Base-by-base conservation (phyloP, 2,329 filamentous ascomycete species). In the Claviceps pazoutovae region DNA sequence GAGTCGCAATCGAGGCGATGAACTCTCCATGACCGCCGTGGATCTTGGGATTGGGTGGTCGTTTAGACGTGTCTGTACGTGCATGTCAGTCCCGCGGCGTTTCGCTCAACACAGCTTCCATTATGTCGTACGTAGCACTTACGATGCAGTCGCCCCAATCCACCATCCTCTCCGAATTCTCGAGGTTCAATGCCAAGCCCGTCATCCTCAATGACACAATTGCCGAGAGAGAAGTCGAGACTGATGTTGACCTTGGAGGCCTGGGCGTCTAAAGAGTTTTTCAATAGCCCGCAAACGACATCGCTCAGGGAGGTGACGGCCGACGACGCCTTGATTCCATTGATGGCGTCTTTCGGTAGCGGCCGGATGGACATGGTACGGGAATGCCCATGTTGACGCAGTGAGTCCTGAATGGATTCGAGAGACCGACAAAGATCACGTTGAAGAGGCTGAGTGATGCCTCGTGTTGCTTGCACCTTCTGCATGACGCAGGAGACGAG, bases 251-350 rank as follows among this genome's bases (percentile, higher is more conserved):
- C 69, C 51, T 75, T 84, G 37, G 73, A 75, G 16, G 90, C 83
- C 46, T 71, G 70, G 4, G 89, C 88, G 70, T 98, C 93, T 13
- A 98, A 73, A 0, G 88, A 80, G 64, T 98, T 98, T 64, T 84
- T 81, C 26, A 94, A 59, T 9, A 97, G 74, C 46, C 85, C 86
- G 51, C 80, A 71, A 14, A 87, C 71, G 4, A 86, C 88, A 26
- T 71, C 77, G 58, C 83, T 84, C 36, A 97, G 72, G 45, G 82
- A 84, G 1, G 82, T 85, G 58, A 97, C 84, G 51, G 78, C 74
- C n/a, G 81, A 80, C 0, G 91, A 94, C 0, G 91, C 95, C 63
- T 84, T 86, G 69, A 98, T 84, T 64, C 89, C 87, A 47, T 84
- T 79, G 59, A 82, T 74, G 52, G 86, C 87, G 57, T 86, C 74